Conservation (phyloP, 768 basidiomycete genomes). For the Pleurotus citrinopileatus region DNA sequence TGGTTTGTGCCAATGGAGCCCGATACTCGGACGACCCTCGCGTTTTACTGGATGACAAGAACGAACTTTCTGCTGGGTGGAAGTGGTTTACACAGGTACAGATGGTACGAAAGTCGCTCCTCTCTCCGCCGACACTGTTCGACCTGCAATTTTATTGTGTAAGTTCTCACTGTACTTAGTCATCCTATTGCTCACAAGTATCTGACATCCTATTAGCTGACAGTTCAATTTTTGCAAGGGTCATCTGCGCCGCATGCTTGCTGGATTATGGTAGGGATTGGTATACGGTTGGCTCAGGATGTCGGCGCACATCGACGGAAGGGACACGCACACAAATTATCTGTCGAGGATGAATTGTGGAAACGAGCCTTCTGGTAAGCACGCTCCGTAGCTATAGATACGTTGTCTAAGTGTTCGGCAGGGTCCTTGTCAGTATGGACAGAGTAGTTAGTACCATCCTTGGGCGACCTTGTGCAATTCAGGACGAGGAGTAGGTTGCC, state of each 20-base stretch:
- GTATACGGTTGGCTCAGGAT: conserved; percentile 72
- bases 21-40: conserved; percentile 58
- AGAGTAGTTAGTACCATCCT: conserved; percentile 43
- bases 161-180: conserved; percentile 20
- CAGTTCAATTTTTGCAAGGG: conserved; percentile 43
- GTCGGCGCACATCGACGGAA: conserved; percentile 64
- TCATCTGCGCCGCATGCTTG: conserved; percentile 49
- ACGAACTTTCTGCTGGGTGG: conserved; percentile 51
- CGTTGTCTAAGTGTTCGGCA: conserved; percentile 16
- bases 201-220: conserved; percentile 32
- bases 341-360: conserved; percentile 68
- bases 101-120: conserved; percentile 55
- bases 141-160: conserved; percentile 73
- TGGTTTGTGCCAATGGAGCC: conserved; percentile 29
- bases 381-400: background rate
- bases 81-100: conserved; percentile 67
- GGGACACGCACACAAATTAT: conserved; percentile 28
- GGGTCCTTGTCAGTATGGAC: conserved; percentile 51
- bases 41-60: conserved; percentile 44
- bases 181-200: background rate
- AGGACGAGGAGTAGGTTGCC: conserved; percentile 67
- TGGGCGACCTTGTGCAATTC: conserved; percentile 70
- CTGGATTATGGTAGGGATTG: conserved; percentile 66
- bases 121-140: conserved; percentile 57
- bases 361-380: conserved; percentile 64